Base-by-base conservation (phyloP, 768 basidiomycete genomes). In the Russula brevipes region DNA sequence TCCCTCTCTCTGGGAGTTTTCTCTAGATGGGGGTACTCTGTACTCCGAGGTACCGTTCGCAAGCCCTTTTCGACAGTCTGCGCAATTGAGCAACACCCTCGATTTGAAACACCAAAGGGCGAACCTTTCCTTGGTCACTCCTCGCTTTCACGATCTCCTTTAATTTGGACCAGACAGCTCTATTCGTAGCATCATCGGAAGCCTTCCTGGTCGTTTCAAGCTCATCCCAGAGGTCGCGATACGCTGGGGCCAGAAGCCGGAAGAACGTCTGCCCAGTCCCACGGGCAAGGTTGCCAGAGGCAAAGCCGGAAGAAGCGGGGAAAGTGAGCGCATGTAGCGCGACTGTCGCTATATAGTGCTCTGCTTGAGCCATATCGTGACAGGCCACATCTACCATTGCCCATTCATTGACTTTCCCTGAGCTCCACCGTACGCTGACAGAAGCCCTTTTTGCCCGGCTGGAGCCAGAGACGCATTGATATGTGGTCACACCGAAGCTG, bases 201-300 rank as follows among this genome's bases (percentile, higher is more conserved):
- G 69, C 63, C 68, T 86, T 89, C 68, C 90, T 80, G 33, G 77
- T 75, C 4, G 68, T 72, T 69, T 94, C 94, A 16, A 98, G 76
- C 72, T 95, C 91, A 59, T 91, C 88, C 96, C 96, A 99, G 17
- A 99, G 77, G 72, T 94, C 89, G 65, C 94, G 82, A 74, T 88
- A 96, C 17, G 83, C 81, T 2, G 87, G 79, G 9, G 96, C 93
- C n/a, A 98, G 78, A 9, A 85, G 73, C 67, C 91, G 80, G 73
- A 91, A 90, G 67, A 87, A 90, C 0, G 89, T 86, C 51, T 77
- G 78, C 49, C 74, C 80, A 35, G 79, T 77, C 51, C 80, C 75
- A 44, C 78, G 77, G 11, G 74, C 73, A 38, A 80, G 74, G 4
- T 72, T 73, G n/a, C 81, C 80, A 3, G 80, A 73, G 10, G 83